phyloP scores from a whole-genome alignment of 441 rosid species.

The Croton laevigatus region DNA sequence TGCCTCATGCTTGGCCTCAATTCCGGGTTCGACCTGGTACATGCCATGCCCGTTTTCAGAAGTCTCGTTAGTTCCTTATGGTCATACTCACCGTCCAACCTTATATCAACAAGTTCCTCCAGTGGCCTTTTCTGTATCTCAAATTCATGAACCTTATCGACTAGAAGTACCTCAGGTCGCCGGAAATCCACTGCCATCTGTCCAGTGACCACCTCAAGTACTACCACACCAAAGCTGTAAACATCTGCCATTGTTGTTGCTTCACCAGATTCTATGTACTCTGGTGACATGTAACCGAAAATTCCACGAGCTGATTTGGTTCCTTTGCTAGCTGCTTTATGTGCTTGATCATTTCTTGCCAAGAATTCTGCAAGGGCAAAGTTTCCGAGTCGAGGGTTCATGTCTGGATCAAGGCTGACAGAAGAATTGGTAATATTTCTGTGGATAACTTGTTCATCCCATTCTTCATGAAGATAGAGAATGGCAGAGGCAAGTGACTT shows the following conservation, averaged over 20 bases:
- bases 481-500: constrained; percentile 79
- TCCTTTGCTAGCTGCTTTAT: constrained; percentile 41
- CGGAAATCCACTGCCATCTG: constrained; percentile 82
- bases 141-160: constrained; percentile 46
- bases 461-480: constrained; percentile 90
- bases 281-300: constrained; percentile 94
- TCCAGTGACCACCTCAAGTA: constrained; percentile 86
- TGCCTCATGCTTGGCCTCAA: constrained; percentile 77
- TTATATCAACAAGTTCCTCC: constrained; percentile 57
- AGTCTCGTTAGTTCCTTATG: constrained; percentile 49
- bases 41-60: constrained; percentile 62
- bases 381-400: constrained; percentile 79
- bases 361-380: constrained; percentile 93
- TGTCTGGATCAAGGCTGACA: constrained; percentile 63
- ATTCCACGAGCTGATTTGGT: constrained; percentile 77
- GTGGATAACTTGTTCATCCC: constrained; percentile 95
- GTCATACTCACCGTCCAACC: constrained; percentile 47
- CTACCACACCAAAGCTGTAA: constrained; percentile 82
- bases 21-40: constrained; percentile 73
- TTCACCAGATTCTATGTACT: constrained; percentile 81
- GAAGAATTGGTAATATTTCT: constrained; percentile 87
- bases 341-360: constrained; percentile 72
- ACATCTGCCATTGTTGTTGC: constrained; percentile 81
- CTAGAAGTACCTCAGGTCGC: constrained; percentile 68
- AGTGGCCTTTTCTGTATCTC: constrained; percentile 46